phyloP scores from a whole-genome alignment of 2,329 filamentous ascomycete genomes.

The Botrytis aclada region DNA sequence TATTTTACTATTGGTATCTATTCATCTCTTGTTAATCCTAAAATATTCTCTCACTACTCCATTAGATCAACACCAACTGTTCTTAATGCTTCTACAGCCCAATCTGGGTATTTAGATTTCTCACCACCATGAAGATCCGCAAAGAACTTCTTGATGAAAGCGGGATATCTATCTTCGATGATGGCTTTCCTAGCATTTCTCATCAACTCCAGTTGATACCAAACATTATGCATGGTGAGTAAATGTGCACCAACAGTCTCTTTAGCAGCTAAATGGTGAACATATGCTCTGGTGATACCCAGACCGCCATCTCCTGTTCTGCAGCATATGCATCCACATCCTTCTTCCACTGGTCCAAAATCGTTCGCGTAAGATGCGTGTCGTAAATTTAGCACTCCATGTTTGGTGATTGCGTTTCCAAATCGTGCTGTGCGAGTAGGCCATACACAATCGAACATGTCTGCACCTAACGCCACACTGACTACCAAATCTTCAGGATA shows the following conservation, averaged over 20 bases:
- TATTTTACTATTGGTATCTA: conserved; percentile 17
- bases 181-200: conserved; percentile 70
- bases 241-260: conserved; percentile 87
- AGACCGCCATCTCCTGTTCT: conserved; percentile 65
- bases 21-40: background rate
- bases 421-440: conserved; percentile 94
- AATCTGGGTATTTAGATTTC: conserved; percentile 67
- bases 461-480: conserved; percentile 87
- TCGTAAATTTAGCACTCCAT: conserved; percentile 80
- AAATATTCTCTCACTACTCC: conserved; percentile 20
- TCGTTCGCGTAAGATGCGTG: conserved; percentile 73
- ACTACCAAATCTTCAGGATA: conserved; percentile 96
- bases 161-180: conserved; percentile 75
- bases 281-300: conserved; percentile 81
- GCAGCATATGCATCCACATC: conserved; percentile 79
- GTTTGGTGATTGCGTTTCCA: conserved; percentile 83
- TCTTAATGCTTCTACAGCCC: conserved; percentile 77
- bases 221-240: conserved; percentile 92
- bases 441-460: conserved; percentile 99
- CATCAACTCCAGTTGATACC: conserved; percentile 88
- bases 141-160: conserved; percentile 78
- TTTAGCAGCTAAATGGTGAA: conserved; percentile 88
- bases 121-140: conserved; percentile 62
- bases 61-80: conserved; percentile 77
- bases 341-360: conserved; percentile 78